A percentile compares a stretch with the other conserved stretches of the same genome.
These are phyloP conservation scores for Echinosophora koreensis DNA, from an alignment of 306 rosid species.

Conservation along the genomic window DNA sequence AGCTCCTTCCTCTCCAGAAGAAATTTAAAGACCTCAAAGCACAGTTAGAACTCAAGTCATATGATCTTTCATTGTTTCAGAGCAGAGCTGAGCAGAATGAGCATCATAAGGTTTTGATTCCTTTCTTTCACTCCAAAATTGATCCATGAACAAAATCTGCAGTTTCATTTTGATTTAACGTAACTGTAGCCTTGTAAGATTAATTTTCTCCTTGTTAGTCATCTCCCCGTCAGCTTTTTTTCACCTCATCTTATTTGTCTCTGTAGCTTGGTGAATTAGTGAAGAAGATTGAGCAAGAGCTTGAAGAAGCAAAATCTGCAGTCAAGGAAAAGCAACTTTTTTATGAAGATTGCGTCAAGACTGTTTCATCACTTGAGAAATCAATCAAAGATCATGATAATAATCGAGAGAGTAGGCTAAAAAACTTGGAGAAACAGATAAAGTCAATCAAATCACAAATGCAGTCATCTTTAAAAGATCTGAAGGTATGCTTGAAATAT, in stretches of 20 bases:
- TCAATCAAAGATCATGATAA: conserved; percentile 86
- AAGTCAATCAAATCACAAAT: conserved; percentile 74
- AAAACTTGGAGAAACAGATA: conserved; percentile 82
- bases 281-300: conserved; percentile 86
- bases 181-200: not conserved
- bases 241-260: conserved; percentile 36
- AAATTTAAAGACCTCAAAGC: conserved; percentile 72
- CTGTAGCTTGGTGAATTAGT: conserved; percentile 89
- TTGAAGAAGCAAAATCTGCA: conserved; percentile 76
- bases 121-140: conserved; percentile 30
- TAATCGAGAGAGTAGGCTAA: conserved; percentile 81
- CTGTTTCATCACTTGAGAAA: conserved; percentile 77
- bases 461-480: conserved; percentile 87
- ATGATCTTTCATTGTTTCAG: conserved; percentile 88
- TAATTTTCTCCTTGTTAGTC: conserved; percentile 23
- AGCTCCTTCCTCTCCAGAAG: conserved; percentile 83
- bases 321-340: conserved; percentile 68
- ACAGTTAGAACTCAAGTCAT: conserved; percentile 79
- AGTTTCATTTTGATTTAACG: conserved; percentile 18
- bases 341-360: conserved; percentile 67
- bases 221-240: conserved; percentile 23
- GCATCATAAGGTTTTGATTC: conserved; percentile 85
- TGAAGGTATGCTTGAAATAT: conserved; percentile 65
- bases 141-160: not conserved
- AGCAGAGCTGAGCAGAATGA: conserved; percentile 95